phyloP scores from a whole-genome alignment of 768 basidiomycete genomes.

The Calvatia gigantea region DNA sequence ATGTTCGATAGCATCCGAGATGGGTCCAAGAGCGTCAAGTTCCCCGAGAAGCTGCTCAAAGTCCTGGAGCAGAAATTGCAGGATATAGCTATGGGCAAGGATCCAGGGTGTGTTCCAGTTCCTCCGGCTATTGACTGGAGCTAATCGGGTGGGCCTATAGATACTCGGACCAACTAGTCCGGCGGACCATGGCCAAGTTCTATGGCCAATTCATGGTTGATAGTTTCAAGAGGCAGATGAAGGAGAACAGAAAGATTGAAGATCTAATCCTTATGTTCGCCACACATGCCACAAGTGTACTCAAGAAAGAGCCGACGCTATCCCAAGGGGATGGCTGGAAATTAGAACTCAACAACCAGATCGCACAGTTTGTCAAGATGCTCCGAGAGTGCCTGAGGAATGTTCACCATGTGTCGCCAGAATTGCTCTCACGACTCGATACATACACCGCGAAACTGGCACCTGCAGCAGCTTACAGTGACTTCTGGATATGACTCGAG shows the following conservation, averaged over 20 bases:
- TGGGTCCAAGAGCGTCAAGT: conserved; percentile 81
- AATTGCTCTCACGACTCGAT: conserved; percentile 79
- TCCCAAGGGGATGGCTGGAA: conserved; percentile 85
- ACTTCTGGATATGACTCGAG: conserved; percentile 68
- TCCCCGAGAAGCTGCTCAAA: conserved; percentile 92
- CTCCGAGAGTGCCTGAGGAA: conserved; percentile 74
- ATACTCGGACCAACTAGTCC: conserved; percentile 86
- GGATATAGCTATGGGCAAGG: conserved; percentile 91
- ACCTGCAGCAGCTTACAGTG: conserved; percentile 52
- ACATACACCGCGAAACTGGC: conserved; percentile 80
- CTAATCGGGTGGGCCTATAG: conserved; percentile 33
- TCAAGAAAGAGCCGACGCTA: conserved; percentile 87
- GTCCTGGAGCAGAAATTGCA: conserved; percentile 87
- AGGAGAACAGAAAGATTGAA: conserved; percentile 96
- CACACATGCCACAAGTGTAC: conserved; percentile 79
- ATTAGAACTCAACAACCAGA: conserved; percentile 87
- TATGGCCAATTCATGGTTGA: conserved; percentile 88
- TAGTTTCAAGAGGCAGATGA: conserved; percentile 84
- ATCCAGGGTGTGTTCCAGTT: conserved; percentile 64
- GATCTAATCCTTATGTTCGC: conserved; percentile 97
- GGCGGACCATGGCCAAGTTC: conserved; percentile 89
- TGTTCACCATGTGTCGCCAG: conserved; percentile 76
- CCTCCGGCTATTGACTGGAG: background rate
- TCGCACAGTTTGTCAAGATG: conserved; percentile 83
- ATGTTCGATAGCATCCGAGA: conserved; percentile 60